These are phyloP conservation scores for Blastocystis sp. DNA, from an alignment of 352 stramenopile genomes.

Conservation along the genomic window DNA sequence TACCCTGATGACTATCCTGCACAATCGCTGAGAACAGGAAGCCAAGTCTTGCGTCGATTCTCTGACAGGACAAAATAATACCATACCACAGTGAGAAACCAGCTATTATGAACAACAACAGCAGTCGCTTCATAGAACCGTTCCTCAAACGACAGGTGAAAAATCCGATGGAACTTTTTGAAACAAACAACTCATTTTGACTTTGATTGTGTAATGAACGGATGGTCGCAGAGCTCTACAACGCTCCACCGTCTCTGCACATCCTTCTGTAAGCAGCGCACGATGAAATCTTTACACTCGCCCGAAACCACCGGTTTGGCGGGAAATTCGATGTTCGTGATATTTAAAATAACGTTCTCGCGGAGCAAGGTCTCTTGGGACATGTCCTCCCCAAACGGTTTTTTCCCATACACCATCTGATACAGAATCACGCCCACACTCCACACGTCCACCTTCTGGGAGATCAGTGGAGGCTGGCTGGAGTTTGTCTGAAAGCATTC, in stretches of 20 bases:
- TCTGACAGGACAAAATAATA: background rate
- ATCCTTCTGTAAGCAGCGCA: conserved; percentile 75
- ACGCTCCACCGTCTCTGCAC: conserved; percentile 74
- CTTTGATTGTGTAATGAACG: conserved; percentile 68
- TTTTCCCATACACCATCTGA: conserved; percentile 83
- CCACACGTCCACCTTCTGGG: conserved; percentile 76
- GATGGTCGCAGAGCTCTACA: conserved; percentile 71
- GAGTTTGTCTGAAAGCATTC: conserved; percentile 80
- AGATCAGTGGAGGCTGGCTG: conserved; percentile 65
- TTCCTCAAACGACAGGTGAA: too few species aligned
- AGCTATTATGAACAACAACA: too few species aligned
- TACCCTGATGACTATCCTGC: too few species aligned
- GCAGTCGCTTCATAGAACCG: too few species aligned
- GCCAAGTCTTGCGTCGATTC: background rate
- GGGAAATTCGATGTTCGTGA: conserved; percentile 73
- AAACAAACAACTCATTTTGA: conserved; percentile 22
- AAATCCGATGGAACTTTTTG: too few species aligned
- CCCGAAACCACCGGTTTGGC: conserved; percentile 72
- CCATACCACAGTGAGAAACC: background rate
- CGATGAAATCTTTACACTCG: conserved; percentile 82
- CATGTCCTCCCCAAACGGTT: conserved; percentile 83
- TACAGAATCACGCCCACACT: conserved; percentile 86
- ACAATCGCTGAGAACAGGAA: too few species aligned
- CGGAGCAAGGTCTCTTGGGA: conserved; percentile 72
- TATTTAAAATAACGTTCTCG: conserved; percentile 78